Evolutionary conservation across 1,284 basidiomycete genomes (phyloP).

Genomic region (Trametes polyzona): DNA sequence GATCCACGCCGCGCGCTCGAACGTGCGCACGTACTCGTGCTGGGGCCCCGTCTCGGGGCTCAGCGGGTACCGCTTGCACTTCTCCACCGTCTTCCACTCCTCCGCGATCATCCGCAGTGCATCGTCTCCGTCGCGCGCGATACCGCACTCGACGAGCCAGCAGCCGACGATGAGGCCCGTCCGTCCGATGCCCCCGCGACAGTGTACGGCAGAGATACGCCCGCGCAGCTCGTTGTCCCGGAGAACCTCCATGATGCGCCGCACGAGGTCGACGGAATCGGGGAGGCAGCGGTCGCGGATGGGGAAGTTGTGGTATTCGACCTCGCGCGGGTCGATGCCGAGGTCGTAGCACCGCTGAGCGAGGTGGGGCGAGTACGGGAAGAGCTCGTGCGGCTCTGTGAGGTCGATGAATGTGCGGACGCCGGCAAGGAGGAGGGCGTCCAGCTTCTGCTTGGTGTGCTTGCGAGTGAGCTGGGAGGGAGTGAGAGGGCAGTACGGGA

Average conservation of each 20-base stretch:
- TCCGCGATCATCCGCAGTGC: constrained; percentile 64
- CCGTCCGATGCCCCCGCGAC: constrained; percentile 75
- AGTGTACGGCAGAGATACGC: constrained; percentile 69
- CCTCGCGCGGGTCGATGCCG: constrained; percentile 51
- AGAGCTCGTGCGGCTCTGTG: constrained; percentile 72
- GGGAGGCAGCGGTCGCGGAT: constrained; percentile 72
- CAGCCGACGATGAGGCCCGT: constrained; percentile 79
- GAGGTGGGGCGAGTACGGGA: constrained; percentile 64
- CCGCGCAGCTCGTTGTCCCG: constrained; percentile 58
- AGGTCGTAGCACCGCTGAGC: constrained; percentile 53
- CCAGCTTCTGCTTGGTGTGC: constrained; percentile 60
- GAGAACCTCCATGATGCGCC: constrained; percentile 58
- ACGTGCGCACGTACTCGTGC: constrained; percentile 70
- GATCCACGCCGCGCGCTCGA: constrained; percentile 33
- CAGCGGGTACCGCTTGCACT: constrained; percentile 70
- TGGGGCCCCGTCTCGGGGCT: constrained; percentile 81
- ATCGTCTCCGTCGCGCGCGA: constrained; percentile 61
- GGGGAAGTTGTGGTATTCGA: constrained; percentile 77
- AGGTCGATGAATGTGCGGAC: constrained; percentile 81
- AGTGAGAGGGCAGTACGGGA: constrained; percentile 65
- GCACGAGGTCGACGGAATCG: constrained; percentile 56
- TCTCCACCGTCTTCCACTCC: constrained; percentile 76
- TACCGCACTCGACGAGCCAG: constrained; percentile 72
- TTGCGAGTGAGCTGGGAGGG: constrained; percentile 39
- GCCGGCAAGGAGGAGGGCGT: constrained; percentile 67